phyloP scores from a whole-genome alignment of 148 eudicot species.

The Rhododendron mucronatum region DNA sequence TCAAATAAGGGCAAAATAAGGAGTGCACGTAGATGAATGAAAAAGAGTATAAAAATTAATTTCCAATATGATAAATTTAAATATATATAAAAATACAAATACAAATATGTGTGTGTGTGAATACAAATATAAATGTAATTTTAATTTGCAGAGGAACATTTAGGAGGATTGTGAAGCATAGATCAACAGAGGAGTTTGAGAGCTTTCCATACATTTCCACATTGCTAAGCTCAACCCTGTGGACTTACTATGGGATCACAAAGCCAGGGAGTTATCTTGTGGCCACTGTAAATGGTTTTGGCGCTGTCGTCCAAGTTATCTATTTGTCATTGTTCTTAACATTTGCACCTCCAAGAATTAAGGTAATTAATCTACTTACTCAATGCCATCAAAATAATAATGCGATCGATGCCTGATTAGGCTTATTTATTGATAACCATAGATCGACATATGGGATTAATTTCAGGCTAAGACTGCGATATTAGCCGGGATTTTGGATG shows the following conservation, averaged over 20 bases:
- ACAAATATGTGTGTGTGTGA: too few relatives aligned
- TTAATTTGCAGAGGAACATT: slow-evolving; percentile 40
- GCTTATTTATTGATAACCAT: too few relatives aligned
- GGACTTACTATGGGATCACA: slow-evolving; percentile 54
- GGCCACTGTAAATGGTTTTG: slow-evolving; percentile 57
- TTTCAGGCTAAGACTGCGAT: slow-evolving; percentile 35
- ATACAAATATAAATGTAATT: too few relatives aligned
- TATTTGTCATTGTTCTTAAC: slow-evolving; percentile 40
- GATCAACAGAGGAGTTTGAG: slow-evolving; percentile 46
- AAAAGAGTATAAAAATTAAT: too few relatives aligned
- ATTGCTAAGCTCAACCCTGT: slow-evolving; percentile 36
- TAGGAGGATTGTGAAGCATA: slow-evolving; percentile 32
- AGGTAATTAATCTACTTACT: slow-evolving; percentile 14
- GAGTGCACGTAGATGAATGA: too few relatives aligned
- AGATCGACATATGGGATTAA: too few relatives aligned
- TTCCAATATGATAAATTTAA: too few relatives aligned
- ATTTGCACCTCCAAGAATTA: slow-evolving; percentile 33
- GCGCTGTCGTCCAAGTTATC: slow-evolving; percentile 24
- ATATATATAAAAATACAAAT: too few relatives aligned
- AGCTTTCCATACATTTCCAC: slow-evolving; percentile 53
- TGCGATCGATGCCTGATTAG: too few relatives aligned
- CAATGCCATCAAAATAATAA: background rate
- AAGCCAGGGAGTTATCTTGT: slow-evolving; percentile 41
- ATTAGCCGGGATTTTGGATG: slow-evolving; percentile 26
- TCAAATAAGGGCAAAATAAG: too few relatives aligned